Base-by-base conservation (phyloP, 1,284 basidiomycete species). In the Pseudozyma sp. region DNA sequence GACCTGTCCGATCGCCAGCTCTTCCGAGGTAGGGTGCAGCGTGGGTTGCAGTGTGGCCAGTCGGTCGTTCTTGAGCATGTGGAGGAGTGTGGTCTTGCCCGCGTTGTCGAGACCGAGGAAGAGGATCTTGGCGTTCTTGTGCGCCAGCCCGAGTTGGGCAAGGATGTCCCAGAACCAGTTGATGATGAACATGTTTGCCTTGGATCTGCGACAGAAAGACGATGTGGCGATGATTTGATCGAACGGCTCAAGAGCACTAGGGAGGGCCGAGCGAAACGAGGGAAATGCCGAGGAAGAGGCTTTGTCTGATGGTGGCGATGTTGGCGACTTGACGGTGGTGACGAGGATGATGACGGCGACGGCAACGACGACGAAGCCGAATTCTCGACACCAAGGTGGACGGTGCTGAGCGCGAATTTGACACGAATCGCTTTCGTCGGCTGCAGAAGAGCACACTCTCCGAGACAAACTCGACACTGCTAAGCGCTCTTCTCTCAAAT, bases 61-160 rank as follows among this genome's bases (percentile, higher is more conserved):
- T 80, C 97, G 90, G 88, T 99, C 97, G 84, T 99, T 99, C 89
- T 99, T 99, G 84, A 99, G 89, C 97, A 99, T 99, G 87, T 99
- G 97, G 79, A 99, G 87, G 54, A 99, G 89, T 43, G 97, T 99
- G 72, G 97, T 99, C 90, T 99, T 99, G 83, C 97, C 97, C 62
- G 97, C 97, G 88, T 98, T 98, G 85, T 97, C 97, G 56, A 99
- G 90, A 81, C 97, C 97, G 60, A 98, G 72, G 75, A 99, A 99
- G 77, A 99, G 90, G 86, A 99, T 97, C 90, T 99, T 99, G 78
- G 96, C 96, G 84, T 97, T 97, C 91, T 98, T 98, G 90, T 97
- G 94, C 86, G 94, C 86, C 83, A 99, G 89, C 80, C 96, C 81
- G 24, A 84, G 81, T 65, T 81, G 79, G 67, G 82, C 81, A 30